A percentile compares a stretch with the other conserved stretches of the same genome.
Conservation (phyloP, 2,329 filamentous ascomycete genomes). For the Diaporthe vaccinii region DNA sequence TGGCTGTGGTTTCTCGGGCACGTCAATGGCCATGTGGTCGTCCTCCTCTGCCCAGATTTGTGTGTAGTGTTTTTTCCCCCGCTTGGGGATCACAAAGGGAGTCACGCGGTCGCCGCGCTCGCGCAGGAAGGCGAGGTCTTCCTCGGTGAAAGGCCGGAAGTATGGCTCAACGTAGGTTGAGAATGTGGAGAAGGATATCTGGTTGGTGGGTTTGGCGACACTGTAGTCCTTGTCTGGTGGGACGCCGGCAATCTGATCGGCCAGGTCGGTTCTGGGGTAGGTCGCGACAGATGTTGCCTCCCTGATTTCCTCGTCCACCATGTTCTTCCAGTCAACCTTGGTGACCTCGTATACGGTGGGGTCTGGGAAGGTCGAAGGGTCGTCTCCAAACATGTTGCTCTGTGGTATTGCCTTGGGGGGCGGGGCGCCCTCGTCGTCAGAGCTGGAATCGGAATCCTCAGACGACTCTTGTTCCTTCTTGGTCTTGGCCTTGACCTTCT, state of each 20-base stretch:
- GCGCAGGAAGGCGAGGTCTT: slow-evolving; percentile 92
- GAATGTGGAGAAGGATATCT: slow-evolving; percentile 95
- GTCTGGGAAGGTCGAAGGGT: slow-evolving; percentile 91
- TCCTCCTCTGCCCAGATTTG: slow-evolving; percentile 97
- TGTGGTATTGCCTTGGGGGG: slow-evolving; percentile 77
- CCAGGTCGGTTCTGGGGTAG: slow-evolving; percentile 85
- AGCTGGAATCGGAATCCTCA: slow-evolving; percentile 63
- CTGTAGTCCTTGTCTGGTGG: slow-evolving; percentile 97
- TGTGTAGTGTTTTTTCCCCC: slow-evolving; percentile 86
- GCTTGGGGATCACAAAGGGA: slow-evolving; percentile 88
- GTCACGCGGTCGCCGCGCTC: slow-evolving; percentile 88
- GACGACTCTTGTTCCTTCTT: slow-evolving; percentile 52
- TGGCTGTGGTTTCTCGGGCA: slow-evolving; percentile 76
- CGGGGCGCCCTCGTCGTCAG: slow-evolving; percentile 71
- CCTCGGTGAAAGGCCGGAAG: slow-evolving; percentile 89
- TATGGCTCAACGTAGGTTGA: slow-evolving; percentile 93
- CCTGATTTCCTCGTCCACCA: slow-evolving; percentile 87
- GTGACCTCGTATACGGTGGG: slow-evolving; percentile 96
- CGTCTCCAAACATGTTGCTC: slow-evolving; percentile 90
- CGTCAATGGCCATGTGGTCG: slow-evolving; percentile 81
- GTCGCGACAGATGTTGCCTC: slow-evolving; percentile 88
- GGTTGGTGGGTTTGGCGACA: slow-evolving; percentile 90
- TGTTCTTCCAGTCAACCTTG: slow-evolving; percentile 74
- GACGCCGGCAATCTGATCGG: slow-evolving; percentile 87
- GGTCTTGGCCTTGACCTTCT: slow-evolving; percentile 56